Evolutionary conservation across 345 rosid genomes (phyloP).

Genomic region (Passiflora organensis): DNA sequence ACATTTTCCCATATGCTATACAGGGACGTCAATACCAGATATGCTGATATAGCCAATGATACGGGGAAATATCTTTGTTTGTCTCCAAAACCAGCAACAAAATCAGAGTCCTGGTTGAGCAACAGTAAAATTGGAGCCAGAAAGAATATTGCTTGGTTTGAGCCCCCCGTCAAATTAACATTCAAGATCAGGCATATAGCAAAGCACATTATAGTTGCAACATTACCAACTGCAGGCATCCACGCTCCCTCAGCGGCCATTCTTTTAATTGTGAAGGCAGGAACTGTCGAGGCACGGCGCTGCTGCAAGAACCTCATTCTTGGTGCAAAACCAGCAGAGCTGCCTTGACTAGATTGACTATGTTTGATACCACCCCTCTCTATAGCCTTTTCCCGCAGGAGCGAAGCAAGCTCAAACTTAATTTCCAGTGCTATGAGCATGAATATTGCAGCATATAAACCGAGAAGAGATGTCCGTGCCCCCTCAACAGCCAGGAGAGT

Average conservation of each 20-base stretch:
- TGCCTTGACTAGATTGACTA: conserved; percentile 50
- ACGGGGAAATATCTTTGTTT: conserved; percentile 99
- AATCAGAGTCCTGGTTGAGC: conserved; percentile 97
- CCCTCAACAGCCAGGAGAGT: conserved; percentile 94
- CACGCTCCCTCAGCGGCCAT: conserved; percentile 97
- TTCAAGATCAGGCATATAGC: conserved; percentile 92
- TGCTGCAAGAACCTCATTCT: conserved; percentile 96
- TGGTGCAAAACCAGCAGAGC: conserved; percentile 47
- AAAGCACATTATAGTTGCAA: conserved; percentile 91
- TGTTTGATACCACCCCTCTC: conserved; percentile 69
- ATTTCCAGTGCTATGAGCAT: conserved; percentile 96
- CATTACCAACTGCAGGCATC: conserved; percentile 98
- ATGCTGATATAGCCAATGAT: conserved; percentile 58
- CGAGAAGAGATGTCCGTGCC: conserved; percentile 95
- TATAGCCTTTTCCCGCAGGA: conserved; percentile 73
- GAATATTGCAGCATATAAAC: conserved; percentile 91
- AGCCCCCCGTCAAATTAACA: conserved; percentile 74
- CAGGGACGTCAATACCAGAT: conserved; percentile 63
- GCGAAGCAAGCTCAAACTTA: conserved; percentile 87
- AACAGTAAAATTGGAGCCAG: conserved; percentile 91
- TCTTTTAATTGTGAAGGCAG: conserved; percentile 77
- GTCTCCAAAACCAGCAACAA: conserved; percentile 93
- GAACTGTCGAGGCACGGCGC: conserved; percentile 62
- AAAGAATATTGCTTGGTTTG: conserved; percentile 92
- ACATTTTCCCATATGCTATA: conserved; percentile 77